Base-by-base conservation (phyloP, 2,329 filamentous ascomycete species). In the Pseudocercospora pini-densiflorae region DNA sequence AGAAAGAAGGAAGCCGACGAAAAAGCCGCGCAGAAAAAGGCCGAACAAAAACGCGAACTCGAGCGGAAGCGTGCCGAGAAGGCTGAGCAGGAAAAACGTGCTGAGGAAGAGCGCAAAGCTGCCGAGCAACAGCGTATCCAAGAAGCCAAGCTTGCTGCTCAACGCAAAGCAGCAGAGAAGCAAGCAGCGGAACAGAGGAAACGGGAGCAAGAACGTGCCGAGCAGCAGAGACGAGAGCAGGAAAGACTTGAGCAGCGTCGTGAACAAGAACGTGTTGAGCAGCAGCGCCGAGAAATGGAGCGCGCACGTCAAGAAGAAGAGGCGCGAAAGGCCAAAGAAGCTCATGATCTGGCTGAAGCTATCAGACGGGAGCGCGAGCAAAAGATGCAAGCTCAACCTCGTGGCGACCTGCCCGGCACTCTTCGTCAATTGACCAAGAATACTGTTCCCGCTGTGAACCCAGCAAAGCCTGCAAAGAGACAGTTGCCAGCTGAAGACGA, bases 1-100 rank as follows among this genome's bases (percentile, higher is more conserved):
- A 90, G 89, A 75, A 94, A 93, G 79, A 94, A 91, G 76, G 93
- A 97, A 77, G 90, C 88, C 76, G 93, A 97, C 73, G 92, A 96
- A 76, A 88, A 89, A 57, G 92, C 93, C 70, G 88, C 88, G 14
- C 89, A 93, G 73, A 88, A 90, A 59, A 94, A 92, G 75, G 89
- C 90, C 8, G 92, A 96, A 21, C 89, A 90, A 43, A 97, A 96
- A 79, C 87, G 89, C 16, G 92, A 96, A 73, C 82, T 91, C 36
- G 93, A 97, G 76, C 89, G 91, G 57, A 93, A 93, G 80, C 86
- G 91, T 66, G 87, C 87, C 57, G 88, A 87, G 16, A 89, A 90
- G 71, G 89, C 90, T 67, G 89, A 92, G 71, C 87, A 91, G 72
- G 78, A 81, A 40, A 76, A 77, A 43, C 72, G 74, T 9, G 72